These are phyloP conservation scores for Eucalyptus decipiens DNA, from an alignment of 345 rosid genomes.

Conservation along the genomic window DNA sequence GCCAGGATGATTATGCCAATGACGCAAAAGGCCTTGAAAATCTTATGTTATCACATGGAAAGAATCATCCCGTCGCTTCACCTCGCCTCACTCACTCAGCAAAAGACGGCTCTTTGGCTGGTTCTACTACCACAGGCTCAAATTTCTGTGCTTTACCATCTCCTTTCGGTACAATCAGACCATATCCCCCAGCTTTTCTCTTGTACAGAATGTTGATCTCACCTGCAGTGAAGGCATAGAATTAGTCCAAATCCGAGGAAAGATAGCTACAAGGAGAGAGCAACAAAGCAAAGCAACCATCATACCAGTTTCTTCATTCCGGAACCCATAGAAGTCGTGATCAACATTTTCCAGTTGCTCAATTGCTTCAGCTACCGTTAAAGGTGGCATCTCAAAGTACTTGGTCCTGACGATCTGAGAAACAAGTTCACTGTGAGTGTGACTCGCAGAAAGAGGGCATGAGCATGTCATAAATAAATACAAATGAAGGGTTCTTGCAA, in stretches of 20 bases:
- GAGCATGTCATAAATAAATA: background rate
- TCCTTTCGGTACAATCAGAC: conserved; percentile 75
- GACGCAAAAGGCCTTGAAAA: background rate
- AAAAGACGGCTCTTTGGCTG: conserved; percentile 37
- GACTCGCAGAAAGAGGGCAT: background rate
- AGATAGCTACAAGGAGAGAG: background rate
- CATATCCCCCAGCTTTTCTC: conserved; percentile 83
- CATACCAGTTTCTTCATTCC: conserved; percentile 86
- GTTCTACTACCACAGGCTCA: conserved; percentile 47
- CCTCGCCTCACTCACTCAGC: conserved; percentile 12
- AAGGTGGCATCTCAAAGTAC: conserved; percentile 86
- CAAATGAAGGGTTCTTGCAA: background rate
- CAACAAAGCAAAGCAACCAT: background rate
- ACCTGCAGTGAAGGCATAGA: conserved; percentile 17
- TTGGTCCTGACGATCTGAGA: conserved; percentile 79
- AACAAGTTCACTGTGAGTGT: background rate
- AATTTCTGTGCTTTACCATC: conserved; percentile 42
- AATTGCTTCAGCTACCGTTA: conserved; percentile 69
- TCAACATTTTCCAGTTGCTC: conserved; percentile 81
- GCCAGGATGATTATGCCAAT: background rate
- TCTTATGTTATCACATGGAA: background rate
- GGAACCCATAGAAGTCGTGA: conserved; percentile 87
- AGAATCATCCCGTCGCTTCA: background rate
- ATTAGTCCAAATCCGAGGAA: background rate
- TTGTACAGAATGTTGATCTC: conserved; percentile 84